phyloP scores from a whole-genome alignment of 2,329 filamentous ascomycete genomes.

The Aspergillus fumigatus region DNA sequence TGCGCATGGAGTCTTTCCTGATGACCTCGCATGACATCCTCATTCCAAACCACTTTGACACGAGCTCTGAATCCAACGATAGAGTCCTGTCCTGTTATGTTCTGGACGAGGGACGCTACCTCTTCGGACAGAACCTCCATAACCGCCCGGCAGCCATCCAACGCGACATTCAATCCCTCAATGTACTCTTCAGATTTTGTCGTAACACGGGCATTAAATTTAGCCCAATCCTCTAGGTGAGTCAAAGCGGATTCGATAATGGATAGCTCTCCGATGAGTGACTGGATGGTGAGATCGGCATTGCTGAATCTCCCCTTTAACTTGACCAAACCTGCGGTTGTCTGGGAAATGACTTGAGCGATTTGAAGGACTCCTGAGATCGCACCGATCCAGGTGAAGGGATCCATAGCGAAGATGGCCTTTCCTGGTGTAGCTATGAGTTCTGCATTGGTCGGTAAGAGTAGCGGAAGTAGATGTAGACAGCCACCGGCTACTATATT shows the following conservation, averaged over 20 bases:
- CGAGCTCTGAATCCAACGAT: constrained; percentile 22
- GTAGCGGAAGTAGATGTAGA: neutral
- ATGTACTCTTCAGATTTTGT: constrained; percentile 24
- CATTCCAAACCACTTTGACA: constrained; percentile 34
- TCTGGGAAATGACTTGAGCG: constrained; percentile 29
- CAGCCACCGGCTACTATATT: neutral
- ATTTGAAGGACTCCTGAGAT: constrained; percentile 33
- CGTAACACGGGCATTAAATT: constrained; percentile 19
- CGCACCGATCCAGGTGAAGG: constrained; percentile 30
- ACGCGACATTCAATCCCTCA: constrained; percentile 28
- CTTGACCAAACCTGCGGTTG: constrained; percentile 27
- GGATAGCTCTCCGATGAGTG: constrained; percentile 32
- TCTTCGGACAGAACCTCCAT: constrained; percentile 35
- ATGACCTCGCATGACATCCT: constrained; percentile 33
- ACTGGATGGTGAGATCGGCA: constrained; percentile 36
- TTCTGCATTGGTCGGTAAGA: neutral
- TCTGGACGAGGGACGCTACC: constrained; percentile 26
- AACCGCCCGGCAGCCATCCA: constrained; percentile 32
- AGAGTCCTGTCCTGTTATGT: constrained; percentile 13
- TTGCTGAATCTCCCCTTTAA: constrained; percentile 32
- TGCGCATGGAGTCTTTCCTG: constrained; percentile 33
- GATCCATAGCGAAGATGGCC: constrained; percentile 25
- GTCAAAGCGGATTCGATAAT: constrained; percentile 35
- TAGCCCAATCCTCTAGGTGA: constrained; percentile 34
- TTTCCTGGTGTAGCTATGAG: neutral